These are phyloP conservation scores for Pachysandra terminalis DNA, from an alignment of 164 flowering plant species.

Conservation along the genomic window DNA sequence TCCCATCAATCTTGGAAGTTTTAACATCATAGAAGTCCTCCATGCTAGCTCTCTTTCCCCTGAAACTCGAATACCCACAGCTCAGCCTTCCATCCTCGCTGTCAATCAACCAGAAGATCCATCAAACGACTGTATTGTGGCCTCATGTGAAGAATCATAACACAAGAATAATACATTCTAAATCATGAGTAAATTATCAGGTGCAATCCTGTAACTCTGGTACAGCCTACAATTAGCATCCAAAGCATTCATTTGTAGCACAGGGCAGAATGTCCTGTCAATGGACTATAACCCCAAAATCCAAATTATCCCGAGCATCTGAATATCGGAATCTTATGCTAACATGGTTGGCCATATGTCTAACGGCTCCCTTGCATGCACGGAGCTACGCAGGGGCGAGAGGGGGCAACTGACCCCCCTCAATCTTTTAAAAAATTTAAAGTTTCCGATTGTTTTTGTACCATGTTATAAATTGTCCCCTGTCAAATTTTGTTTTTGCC, in stretches of 20 bases:
- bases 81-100: conserved; percentile 88
- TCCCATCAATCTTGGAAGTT: conserved; percentile 60
- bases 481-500: too few species aligned
- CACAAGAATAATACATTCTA: not conserved
- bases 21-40: conserved; percentile 93
- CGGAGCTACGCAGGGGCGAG: too few species aligned
- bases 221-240: not conserved
- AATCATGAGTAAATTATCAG: not conserved
- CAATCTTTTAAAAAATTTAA: too few species aligned
- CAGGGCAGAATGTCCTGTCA: not conserved
- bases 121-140: conserved; percentile 10
- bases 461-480: too few species aligned
- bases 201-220: not conserved
- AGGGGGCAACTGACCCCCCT: too few species aligned
- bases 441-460: too few species aligned
- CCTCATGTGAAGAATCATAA: conserved; percentile 1
- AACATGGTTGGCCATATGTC: not conserved
- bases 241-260: not conserved
- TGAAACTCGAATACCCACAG: conserved; percentile 93
- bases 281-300: not conserved
- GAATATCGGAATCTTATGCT: not conserved
- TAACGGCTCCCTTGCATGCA: too few species aligned
- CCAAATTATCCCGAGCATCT: not conserved
- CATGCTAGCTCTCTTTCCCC: conserved; percentile 94
- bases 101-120: conserved; percentile 26